These are phyloP conservation scores for Mallotus repandus DNA, from an alignment of 441 rosid genomes.

Conservation along the genomic window DNA sequence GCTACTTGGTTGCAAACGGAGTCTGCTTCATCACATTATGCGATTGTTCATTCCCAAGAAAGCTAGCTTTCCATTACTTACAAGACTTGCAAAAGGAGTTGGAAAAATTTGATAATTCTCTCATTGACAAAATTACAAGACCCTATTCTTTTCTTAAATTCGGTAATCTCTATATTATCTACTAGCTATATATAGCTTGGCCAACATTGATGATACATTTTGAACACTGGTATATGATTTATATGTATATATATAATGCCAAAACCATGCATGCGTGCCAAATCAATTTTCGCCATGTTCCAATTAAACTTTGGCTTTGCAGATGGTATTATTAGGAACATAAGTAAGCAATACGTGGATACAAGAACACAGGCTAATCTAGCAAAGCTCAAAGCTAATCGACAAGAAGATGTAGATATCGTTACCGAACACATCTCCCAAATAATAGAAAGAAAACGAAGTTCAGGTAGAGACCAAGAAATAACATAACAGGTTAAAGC, in stretches of 20 bases:
- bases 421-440: slow-evolving; percentile 38
- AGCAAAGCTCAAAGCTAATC: slow-evolving; percentile 42
- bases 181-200: too few species aligned
- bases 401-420: slow-evolving; percentile 36
- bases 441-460: slow-evolving; percentile 36
- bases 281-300: too few species aligned
- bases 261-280: too few species aligned
- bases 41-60: slow-evolving; percentile 62
- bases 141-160: slow-evolving; percentile 54
- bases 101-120: slow-evolving; percentile 32
- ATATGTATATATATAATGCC: not conserved
- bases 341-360: slow-evolving; percentile 50
- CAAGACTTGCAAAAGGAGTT: slow-evolving; percentile 51
- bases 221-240: not conserved
- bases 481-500: too few species aligned
- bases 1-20: slow-evolving; percentile 48
- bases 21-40: slow-evolving; percentile 48
- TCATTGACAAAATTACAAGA: slow-evolving; percentile 37
- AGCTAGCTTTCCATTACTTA: slow-evolving; percentile 56
- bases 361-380: slow-evolving; percentile 60
- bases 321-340: slow-evolving; percentile 38
- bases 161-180: slow-evolving; percentile 28
- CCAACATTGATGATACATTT: not conserved
- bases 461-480: slow-evolving; percentile 25
- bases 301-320: slow-evolving; percentile 5